These are phyloP conservation scores for Lachnellula willkommii DNA, from an alignment of 2,329 filamentous ascomycete species.

Conservation along the genomic window DNA sequence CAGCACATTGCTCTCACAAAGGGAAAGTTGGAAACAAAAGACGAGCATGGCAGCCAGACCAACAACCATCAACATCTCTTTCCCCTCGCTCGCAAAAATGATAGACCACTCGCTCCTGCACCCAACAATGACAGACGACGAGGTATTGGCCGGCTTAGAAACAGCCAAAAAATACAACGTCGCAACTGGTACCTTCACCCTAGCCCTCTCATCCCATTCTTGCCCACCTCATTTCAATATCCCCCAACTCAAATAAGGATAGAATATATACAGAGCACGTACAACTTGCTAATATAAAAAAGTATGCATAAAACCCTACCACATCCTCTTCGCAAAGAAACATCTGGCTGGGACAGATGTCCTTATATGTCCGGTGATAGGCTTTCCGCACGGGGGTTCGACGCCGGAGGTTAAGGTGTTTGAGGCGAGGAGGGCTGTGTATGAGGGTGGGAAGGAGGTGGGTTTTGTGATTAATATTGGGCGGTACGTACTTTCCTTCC, in stretches of 20 bases:
- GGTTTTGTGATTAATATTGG: conserved; percentile 59
- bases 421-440: conserved; percentile 45
- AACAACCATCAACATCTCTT: conserved; percentile 36
- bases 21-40: no score
- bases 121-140: conserved; percentile 54
- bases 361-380: conserved; percentile 51
- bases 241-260: background rate
- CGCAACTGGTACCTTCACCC: conserved; percentile 34
- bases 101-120: conserved; percentile 60
- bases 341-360: conserved; percentile 46
- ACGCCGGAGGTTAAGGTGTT: conserved; percentile 49
- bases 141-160: conserved; percentile 45
- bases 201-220: background rate
- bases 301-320: conserved; percentile 55
- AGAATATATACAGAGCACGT: no score
- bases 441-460: conserved; percentile 47
- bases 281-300: background rate
- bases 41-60: background rate
- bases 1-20: no score
- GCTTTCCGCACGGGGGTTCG: conserved; percentile 56
- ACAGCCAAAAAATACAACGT: conserved; percentile 45
- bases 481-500: conserved; percentile 35
- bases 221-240: background rate
- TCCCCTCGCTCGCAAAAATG: conserved; percentile 45
- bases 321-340: conserved; percentile 43